Base-by-base conservation (phyloP, 352 stramenopile species). In the Hyphochytrium catenoides region DNA sequence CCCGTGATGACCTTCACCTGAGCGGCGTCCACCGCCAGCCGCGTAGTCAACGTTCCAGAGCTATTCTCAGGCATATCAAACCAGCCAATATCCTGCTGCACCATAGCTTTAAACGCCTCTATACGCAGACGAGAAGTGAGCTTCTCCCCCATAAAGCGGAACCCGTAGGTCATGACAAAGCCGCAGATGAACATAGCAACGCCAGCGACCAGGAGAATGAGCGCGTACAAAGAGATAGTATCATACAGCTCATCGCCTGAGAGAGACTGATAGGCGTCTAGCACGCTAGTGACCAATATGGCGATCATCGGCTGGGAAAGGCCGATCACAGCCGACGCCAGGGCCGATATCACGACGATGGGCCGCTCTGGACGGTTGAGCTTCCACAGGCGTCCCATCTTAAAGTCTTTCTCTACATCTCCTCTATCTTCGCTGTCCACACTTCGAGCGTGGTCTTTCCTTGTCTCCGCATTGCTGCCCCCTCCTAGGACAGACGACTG, bases 131-230 rank as follows among this genome's bases (percentile, higher is more conserved):
- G 47, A 1, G 51, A 42, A 7, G 52, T 66, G 29, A 71, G 37
- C 32, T 69, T 67, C 26, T 72, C 56, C 7, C 43, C 49, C 34
- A 71, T 57, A 17, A 50, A 65, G 9, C 47, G 34, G 34, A 68
- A 74, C 3, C 48, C 50, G 20, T 57, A 73, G 23, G 43, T 51
- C 32, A 66, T 51, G 1, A 49, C 31, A 0, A 43, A 46, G 3
- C 31, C 40, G 3, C 46, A 44, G 0, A 50, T 9, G 0, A 56
- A 43, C 19, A 69, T 22, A 5, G 58, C 27, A 3, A 49, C 26
- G 1, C 48, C 47, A 8, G 50, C 57, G 32, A 39, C 57, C 0
- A 72, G 29, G 31, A 67, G 67, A 12, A 51, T 47, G 7, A 28
- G 20, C 0, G 53, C 52, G 28, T 62, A 60, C 2, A 57, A 26